Evolutionary conservation across 495 filamentous ascomycete species (phyloP).

Genomic region (Aspergillus sparsus): DNA sequence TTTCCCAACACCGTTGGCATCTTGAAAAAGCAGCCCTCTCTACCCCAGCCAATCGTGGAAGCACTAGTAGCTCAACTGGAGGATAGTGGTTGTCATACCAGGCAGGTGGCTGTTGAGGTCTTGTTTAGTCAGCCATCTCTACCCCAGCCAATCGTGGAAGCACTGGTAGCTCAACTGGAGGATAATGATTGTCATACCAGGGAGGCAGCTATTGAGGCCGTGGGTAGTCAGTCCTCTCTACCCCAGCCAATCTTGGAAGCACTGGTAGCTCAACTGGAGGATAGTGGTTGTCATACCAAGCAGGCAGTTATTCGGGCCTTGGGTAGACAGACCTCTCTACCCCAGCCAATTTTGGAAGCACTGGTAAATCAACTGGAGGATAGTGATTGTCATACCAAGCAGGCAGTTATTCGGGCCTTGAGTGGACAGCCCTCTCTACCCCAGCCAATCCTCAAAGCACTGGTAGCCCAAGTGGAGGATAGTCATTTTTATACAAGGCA

Average conservation of each 20-base stretch:
- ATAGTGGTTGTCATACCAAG: not conserved
- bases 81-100: not conserved
- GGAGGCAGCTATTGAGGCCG: conserved; percentile 1
- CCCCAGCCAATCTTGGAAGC: not conserved
- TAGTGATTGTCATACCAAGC: not conserved
- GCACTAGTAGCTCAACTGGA: not conserved
- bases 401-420: conserved; percentile 1
- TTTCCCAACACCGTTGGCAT: not conserved
- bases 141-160: not conserved
- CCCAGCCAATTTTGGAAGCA: conserved; percentile 1
- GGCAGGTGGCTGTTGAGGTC: not conserved
- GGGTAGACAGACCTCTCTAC: not conserved
- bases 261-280: not conserved
- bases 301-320: not conserved
- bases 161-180: not conserved
- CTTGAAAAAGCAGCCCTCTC: not conserved
- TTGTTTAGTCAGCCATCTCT: not conserved
- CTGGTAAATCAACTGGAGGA: not conserved
- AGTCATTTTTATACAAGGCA: not conserved
- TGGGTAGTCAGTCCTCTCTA: not conserved
- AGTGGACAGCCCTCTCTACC: not conserved
- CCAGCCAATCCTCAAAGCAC: not conserved
- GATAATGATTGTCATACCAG: not conserved
- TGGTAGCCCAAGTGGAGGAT: not conserved
- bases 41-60: not conserved